Evolutionary conservation across 371 early-diverging fungal species (phyloP).

Genomic region (Zopfochytrium polystomum): DNA sequence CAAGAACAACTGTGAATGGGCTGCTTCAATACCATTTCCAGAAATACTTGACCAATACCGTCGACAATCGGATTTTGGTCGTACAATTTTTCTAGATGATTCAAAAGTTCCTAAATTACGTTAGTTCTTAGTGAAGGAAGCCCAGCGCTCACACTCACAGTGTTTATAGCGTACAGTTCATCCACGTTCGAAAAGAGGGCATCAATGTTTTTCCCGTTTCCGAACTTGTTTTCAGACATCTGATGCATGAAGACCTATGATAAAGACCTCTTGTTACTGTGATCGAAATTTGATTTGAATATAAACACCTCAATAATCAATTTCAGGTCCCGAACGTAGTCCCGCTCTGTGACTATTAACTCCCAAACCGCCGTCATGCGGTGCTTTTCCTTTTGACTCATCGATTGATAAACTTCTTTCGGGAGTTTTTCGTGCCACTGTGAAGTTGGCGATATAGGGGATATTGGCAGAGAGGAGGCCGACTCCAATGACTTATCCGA

Average conservation of each 20-base stretch:
- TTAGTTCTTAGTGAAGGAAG: constrained; percentile 4
- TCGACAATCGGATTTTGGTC: constrained; percentile 31
- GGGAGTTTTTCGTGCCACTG: constrained; percentile 37
- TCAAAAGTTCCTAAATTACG: constrained; percentile 34
- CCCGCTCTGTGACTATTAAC: constrained; percentile 49
- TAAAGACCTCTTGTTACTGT: constrained; percentile 5
- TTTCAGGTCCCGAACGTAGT: constrained; percentile 51
- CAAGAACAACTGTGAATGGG: too few relatives aligned
- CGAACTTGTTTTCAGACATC: constrained; percentile 34
- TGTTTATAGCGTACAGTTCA: constrained; percentile 41
- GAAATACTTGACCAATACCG: constrained; percentile 39
- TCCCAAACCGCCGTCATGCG: constrained; percentile 47
- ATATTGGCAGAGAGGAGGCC: not conserved
- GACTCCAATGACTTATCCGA: not conserved
- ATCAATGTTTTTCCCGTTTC: constrained; percentile 35
- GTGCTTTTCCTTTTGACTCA: constrained; percentile 37
- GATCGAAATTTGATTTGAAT: too few relatives aligned
- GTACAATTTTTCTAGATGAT: constrained; percentile 29
- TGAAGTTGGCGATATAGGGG: not conserved
- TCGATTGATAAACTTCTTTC: constrained; percentile 15
- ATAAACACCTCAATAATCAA: constrained; percentile 47
- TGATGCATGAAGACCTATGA: constrained; percentile 47
- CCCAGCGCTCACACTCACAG: constrained; percentile 21
- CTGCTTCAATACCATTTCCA: constrained; percentile 29
- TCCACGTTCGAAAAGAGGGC: constrained; percentile 48